These are phyloP conservation scores for Nakazawaea laoshanensis DNA, from an alignment of 805 yeast species.

Conservation along the genomic window DNA sequence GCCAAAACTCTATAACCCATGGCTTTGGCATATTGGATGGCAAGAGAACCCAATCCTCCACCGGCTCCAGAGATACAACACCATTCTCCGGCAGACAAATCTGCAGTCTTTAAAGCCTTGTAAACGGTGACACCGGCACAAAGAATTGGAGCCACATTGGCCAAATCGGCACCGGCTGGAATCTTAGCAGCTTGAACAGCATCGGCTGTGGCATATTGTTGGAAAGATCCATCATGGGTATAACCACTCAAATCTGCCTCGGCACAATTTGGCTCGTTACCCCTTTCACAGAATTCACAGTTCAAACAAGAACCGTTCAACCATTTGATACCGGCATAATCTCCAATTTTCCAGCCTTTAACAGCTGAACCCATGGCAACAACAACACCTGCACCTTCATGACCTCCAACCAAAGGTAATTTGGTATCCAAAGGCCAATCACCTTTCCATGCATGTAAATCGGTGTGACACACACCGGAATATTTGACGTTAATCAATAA, in stretches of 20 bases:
- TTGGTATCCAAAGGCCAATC: constrained; percentile 56
- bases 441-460: constrained; percentile 61
- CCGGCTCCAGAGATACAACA: constrained; percentile 73
- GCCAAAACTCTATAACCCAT: constrained; percentile 67
- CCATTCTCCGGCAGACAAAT: constrained; percentile 51
- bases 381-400: constrained; percentile 62
- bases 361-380: constrained; percentile 53
- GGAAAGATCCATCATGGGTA: constrained; percentile 39
- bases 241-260: constrained; percentile 32
- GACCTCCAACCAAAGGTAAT: constrained; percentile 58
- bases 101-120: constrained; percentile 58
- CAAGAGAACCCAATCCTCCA: constrained; percentile 75
- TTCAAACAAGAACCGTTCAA: constrained; percentile 52
- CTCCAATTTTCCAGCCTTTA: constrained; percentile 48
- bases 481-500: constrained; percentile 49
- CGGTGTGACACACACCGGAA: constrained; percentile 63
- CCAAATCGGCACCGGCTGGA: constrained; percentile 32
- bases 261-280: constrained; percentile 45
- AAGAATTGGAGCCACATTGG: constrained; percentile 43
- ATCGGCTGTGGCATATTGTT: constrained; percentile 38
- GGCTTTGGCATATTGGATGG: constrained; percentile 68
- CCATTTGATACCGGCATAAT: constrained; percentile 58
- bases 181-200: constrained; percentile 32
- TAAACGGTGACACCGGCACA: constrained; percentile 65
- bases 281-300: constrained; percentile 49